Evolutionary conservation across 2,329 filamentous ascomycete species (phyloP), one percentile per base, ranked within the genome.

Genomic region (Fusarium marasasianum): DNA sequence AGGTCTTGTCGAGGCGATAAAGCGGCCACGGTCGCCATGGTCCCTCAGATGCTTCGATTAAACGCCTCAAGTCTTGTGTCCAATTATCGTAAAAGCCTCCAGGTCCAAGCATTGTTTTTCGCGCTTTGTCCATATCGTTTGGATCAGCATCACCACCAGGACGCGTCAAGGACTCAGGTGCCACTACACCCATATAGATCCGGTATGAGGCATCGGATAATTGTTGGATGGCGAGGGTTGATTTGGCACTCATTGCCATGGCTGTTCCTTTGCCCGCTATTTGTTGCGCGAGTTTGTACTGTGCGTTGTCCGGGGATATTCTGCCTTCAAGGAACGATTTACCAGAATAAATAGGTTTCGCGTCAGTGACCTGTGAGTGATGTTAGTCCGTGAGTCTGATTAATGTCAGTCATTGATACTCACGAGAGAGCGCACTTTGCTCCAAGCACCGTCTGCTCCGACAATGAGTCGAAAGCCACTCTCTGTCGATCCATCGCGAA

Each of bases 381-480:
- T 8, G 1, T 63, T 8, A 65, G 26, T 1, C 2, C 0, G 1
- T 17, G 1, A 10, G 0, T 24, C 18, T 15, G 7, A 3, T 5
- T 1, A 12, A 20, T 3, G 1, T 8, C 1, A 3, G 17, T 1
- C 2, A 2, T 44, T 5, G 3, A 8, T 2, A 53, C 57, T 53
- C n/a, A 63, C 62, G 0, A 65, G 40, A 20, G 40, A 18, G 0
- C 62, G 56, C 6, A 65, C 35, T 45, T 53, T 65, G 40, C 62
- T 65, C 62, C 62, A 63, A 29, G 62, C 62, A 22, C 62, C 57
- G 8, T 65, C 62, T 47, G 57, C 62, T 5, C 62, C 62, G 6
- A 65, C 57, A 20, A 65, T 45, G 2, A 65, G 38, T 47, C 62
- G 56, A 43, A 65, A 65, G 8, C 62, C 57, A 35, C 17, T 35